Base-by-base conservation (phyloP, 2,329 filamentous ascomycete genomes). In the Aspergillus nomiae region DNA sequence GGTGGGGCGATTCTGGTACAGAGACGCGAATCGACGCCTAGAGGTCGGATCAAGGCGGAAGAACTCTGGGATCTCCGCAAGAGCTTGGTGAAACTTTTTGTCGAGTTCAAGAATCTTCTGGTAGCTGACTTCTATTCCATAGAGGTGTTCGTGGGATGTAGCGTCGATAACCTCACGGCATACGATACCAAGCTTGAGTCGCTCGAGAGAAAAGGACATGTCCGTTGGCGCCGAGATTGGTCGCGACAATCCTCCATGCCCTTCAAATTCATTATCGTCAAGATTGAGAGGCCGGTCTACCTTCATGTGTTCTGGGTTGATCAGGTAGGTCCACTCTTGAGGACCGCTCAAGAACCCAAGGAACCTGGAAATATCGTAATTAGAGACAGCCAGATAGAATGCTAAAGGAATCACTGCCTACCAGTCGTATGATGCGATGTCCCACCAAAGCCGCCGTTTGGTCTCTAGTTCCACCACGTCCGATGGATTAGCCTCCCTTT, bases 131-230 rank as follows among this genome's bases (percentile, higher is more conserved):
- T 74, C 74, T 8, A 69, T 56, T 0, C 71, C 67, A 10, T 70
- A 64, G 0, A 74, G 56, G 43, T 72, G 65, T 16, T 73, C 68
- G 11, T 73, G 60, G 6, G 73, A 71, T 2, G 68, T 72, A 14
- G 70, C 64, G 56, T 84, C 81, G 2, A 79, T 71, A 2, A 82
- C 74, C 9, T 74, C 70, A 3, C 81, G 76, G 51, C 78, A 81
- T 4, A 79, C 67, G 38, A 76, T 71, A 16, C 76, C 77, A 11
- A 83, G 67, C 32, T 74, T 76, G n/a, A 82, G 71, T 0, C 82
- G 76, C 38, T 78, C 73, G 6, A 83, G 68, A 28, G 77, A 79
- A 61, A 82, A 84, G 8, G 80, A 79, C 78, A 82, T 82, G 14
- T 71, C 69, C 0, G 81, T 83, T 10, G 80, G 79, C 16, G 76